Percentiles rank a stretch among this genome's conserved stretches.
Conservation (phyloP, 192 early-diverging fungal species). For the Jimgerdemannia flammicorona region DNA sequence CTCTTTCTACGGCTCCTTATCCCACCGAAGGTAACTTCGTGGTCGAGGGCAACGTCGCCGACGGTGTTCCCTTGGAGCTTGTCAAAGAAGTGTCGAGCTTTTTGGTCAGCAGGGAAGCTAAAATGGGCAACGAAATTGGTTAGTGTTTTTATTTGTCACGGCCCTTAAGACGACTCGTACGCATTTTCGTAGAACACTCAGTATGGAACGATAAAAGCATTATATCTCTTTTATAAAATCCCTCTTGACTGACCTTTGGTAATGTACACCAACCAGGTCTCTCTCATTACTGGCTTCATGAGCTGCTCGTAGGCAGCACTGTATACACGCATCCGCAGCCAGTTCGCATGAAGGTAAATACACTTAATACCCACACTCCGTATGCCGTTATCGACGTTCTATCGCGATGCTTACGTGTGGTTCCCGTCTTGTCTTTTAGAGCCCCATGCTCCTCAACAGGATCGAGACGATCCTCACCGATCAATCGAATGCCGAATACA, state of each 20-base stretch:
- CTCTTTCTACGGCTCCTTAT: not conserved
- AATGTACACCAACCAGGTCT: slow-evolving; percentile 6
- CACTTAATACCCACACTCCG: not conserved
- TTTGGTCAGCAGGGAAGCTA: slow-evolving; percentile 11
- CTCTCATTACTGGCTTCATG: slow-evolving; percentile 20
- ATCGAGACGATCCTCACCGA: slow-evolving; percentile 18
- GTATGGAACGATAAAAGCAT: too few species aligned
- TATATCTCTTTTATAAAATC: not conserved
- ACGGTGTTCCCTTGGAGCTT: slow-evolving; percentile 17
- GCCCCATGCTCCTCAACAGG: slow-evolving; percentile 13
- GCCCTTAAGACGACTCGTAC: not conserved
- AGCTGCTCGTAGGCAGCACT: slow-evolving; percentile 15
- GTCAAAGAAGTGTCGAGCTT: slow-evolving; percentile 25
- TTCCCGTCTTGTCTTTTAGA: slow-evolving; percentile 1
- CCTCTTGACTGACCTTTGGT: not conserved
- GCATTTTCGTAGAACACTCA: too few species aligned
- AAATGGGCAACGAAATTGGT: slow-evolving; percentile 26
- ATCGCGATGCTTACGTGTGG: not conserved
- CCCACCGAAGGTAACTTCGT: not conserved
- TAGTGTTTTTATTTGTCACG: slow-evolving; percentile 1
- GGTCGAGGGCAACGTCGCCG: not conserved
- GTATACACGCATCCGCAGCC: slow-evolving; percentile 12
- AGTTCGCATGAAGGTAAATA: slow-evolving; percentile 16
- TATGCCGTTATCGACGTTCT: too few species aligned
- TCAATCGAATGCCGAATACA: slow-evolving; percentile 24